Conservation (phyloP, 202 grass and related monocot species). For the Zizania palustris region DNA sequence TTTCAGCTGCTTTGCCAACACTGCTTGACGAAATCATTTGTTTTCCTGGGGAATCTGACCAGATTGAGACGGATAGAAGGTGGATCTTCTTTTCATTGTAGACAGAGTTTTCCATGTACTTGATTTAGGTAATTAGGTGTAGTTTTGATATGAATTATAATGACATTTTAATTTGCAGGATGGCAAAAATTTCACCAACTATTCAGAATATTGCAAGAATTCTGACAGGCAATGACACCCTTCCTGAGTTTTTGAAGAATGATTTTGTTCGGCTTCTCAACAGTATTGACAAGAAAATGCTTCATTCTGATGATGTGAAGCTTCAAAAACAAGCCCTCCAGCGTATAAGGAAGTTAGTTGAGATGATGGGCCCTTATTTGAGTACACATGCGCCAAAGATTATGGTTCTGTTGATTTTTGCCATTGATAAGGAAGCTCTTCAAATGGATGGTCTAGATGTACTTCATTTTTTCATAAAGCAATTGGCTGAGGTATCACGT, state of each 20-base stretch:
- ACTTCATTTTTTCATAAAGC: conserved; percentile 87
- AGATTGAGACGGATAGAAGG: conserved; percentile 69
- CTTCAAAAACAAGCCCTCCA: conserved; percentile 85
- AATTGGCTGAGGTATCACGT: conserved; percentile 74
- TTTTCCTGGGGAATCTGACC: conserved; percentile 75
- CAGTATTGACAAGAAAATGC: conserved; percentile 93
- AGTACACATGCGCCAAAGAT: conserved; percentile 92
- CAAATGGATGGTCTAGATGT: conserved; percentile 75
- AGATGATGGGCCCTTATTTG: conserved; percentile 99
- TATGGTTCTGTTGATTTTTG: conserved; percentile 92
- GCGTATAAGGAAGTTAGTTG: conserved; percentile 79
- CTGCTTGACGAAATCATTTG: conserved; percentile 94
- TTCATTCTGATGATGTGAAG: conserved; percentile 68
- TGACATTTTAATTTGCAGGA: conserved; percentile 58
- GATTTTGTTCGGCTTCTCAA: conserved; percentile 95
- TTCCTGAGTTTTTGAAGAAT: conserved; percentile 93
- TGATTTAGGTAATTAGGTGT: conserved; percentile 25
- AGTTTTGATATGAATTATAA: conserved; percentile 32
- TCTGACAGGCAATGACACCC: conserved; percentile 70
- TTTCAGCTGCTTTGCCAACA: conserved; percentile 79
- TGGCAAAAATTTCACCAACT: conserved; percentile 63
- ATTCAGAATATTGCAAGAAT: conserved; percentile 80
- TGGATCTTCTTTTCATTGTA: conserved; percentile 37
- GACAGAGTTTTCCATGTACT: conserved; percentile 7
- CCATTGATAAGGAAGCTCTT: conserved; percentile 92